These are phyloP conservation scores for Fusarium transvaalense DNA, from an alignment of 2,329 filamentous ascomycete species.

Conservation along the genomic window DNA sequence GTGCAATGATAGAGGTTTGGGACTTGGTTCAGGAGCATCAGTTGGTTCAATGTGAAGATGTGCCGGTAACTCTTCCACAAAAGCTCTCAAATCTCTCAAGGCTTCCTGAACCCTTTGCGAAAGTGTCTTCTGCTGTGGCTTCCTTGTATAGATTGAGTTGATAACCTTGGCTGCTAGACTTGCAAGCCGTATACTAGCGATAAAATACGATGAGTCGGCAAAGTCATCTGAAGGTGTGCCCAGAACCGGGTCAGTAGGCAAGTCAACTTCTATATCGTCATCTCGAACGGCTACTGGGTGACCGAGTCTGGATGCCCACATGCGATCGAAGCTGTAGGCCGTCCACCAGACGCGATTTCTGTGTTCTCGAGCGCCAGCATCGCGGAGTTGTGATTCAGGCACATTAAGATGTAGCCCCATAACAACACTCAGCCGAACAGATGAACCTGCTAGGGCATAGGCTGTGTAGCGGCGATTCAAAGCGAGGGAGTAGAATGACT, in stretches of 20 bases:
- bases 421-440: constrained; percentile 58
- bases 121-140: constrained; percentile 46
- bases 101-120: constrained; percentile 52
- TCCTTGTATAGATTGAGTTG: constrained; percentile 52
- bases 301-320: constrained; percentile 63
- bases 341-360: constrained; percentile 59
- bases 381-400: constrained; percentile 55
- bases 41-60: constrained; percentile 50
- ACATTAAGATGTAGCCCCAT: constrained; percentile 60
- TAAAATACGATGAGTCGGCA: constrained; percentile 49
- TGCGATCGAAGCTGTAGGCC: constrained; percentile 59
- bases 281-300: constrained; percentile 63
- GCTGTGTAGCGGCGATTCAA: constrained; percentile 61
- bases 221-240: constrained; percentile 49
- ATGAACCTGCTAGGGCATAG: constrained; percentile 58
- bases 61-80: constrained; percentile 50
- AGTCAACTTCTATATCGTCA: constrained; percentile 60
- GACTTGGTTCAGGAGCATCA: constrained; percentile 39
- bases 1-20: constrained; percentile 52
- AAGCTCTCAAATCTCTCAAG: constrained; percentile 49
- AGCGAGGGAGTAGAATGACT: constrained; percentile 60
- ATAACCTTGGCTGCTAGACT: constrained; percentile 48
- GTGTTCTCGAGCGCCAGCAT: constrained; percentile 55
- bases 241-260: constrained; percentile 54
- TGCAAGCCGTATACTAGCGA: constrained; percentile 56